Base-by-base conservation (phyloP, 176 grass and related monocot species). In the Oryza punctata region DNA sequence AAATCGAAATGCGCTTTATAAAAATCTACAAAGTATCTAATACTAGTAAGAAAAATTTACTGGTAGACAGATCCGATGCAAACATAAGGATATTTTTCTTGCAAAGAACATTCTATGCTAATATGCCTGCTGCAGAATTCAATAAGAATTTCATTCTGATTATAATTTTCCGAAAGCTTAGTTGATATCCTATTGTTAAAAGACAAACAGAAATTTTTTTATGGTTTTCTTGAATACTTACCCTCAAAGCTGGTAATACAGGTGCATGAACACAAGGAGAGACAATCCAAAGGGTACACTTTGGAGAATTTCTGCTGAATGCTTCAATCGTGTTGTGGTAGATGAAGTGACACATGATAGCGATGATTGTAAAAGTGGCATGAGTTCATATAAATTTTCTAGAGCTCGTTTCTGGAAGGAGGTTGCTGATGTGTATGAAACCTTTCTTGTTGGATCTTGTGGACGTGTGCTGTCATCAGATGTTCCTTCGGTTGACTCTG, bases 241-340 rank as follows among this genome's bases (percentile, higher is more conserved):
- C 68, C 77, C 12, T 84, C 59, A 26, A 63, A 46, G 27, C 88
- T 90, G 50, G 44, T 72, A 79, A 88, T 59, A 13, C 73, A 98
- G 96, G 90, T 98, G 93, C 83, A 98, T 98, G 96, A 95, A 77
- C 88, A 98, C 93, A 77, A 98, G 96, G 70, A 98, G 96, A 90
- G 96, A 98, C 91, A 95, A 96, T 69, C 96, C 96, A 43, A 95
- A 76, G 65, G 91, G 96, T 76, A 91, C 89, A 70, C 91, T 98
- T 80, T 98, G 96, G 96, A 95, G 89, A 88, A 86, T 94, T 85
- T 90, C 96, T 67, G 87, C 94, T 72, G 96, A 98, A 84, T 90
- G 91, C 81, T 98, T 98, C 91, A 94, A 92, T 72, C 75, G 46
- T 69, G 80, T 95, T 75, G 54, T 95, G 73, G 75, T 83, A 81